A percentile compares a stretch with the other conserved stretches of the same genome.
Conservation (phyloP, 768 basidiomycete species). For the Suillus lakei region DNA sequence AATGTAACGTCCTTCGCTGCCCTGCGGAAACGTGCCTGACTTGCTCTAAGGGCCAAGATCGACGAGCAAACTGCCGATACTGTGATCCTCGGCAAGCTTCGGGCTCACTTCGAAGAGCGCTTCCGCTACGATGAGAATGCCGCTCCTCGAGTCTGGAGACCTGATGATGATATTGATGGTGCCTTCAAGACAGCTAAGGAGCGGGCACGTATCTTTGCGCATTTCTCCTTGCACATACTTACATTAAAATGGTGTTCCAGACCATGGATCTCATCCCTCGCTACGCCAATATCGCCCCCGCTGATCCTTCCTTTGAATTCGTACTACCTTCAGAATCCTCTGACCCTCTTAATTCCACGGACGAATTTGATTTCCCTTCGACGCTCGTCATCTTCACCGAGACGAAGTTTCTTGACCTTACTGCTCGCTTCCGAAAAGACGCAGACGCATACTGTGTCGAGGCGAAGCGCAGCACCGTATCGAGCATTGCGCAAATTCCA, state of each 20-base stretch:
- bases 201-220: constrained; percentile 54
- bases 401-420: constrained; percentile 78
- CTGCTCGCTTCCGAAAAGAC: constrained; percentile 85
- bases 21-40: constrained; percentile 85
- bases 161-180: constrained; percentile 94
- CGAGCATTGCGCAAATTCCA: constrained; percentile 91
- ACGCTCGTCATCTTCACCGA: constrained; percentile 85
- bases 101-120: constrained; percentile 88
- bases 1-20: constrained; percentile 69
- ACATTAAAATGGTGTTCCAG: constrained; percentile 41
- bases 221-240: neutral
- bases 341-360: constrained; percentile 40
- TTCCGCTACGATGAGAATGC: constrained; percentile 96
- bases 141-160: constrained; percentile 97
- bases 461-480: constrained; percentile 95
- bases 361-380: constrained; percentile 82
- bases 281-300: constrained; percentile 81
- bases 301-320: constrained; percentile 66
- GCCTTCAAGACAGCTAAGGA: constrained; percentile 94
- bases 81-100: constrained; percentile 82
- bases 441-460: constrained; percentile 98
- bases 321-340: constrained; percentile 59
- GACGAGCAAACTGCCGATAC: constrained; percentile 92
- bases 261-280: constrained; percentile 88
- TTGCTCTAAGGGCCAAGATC: constrained; percentile 79